Evolutionary conservation across 192 early-diverging fungal genomes (phyloP).

Genomic region (Coemansia sp.): DNA sequence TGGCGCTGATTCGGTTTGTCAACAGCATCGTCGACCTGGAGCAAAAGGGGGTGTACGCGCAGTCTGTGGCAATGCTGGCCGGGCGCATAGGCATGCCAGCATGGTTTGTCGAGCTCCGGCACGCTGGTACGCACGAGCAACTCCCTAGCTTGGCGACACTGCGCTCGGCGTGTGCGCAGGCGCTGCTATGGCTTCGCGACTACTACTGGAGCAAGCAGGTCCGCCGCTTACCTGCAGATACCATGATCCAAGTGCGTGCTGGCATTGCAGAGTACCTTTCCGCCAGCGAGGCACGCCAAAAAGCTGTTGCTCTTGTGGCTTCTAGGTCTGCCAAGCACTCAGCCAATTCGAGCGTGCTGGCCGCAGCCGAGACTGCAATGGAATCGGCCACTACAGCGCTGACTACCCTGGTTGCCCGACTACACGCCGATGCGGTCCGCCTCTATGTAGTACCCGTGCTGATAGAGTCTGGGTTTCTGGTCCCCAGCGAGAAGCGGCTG

Average conservation of each 20-base stretch:
- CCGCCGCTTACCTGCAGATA: slow-evolving; percentile 32
- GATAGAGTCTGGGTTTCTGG: slow-evolving; percentile 57
- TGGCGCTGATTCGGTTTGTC: slow-evolving; percentile 58
- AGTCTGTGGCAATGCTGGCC: slow-evolving; percentile 56
- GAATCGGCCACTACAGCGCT: slow-evolving; percentile 24
- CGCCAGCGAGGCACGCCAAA: slow-evolving; percentile 6
- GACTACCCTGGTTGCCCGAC: slow-evolving; percentile 32
- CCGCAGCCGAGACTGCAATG: background rate
- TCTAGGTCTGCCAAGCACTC: background rate
- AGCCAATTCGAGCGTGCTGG: background rate
- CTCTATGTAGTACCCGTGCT: slow-evolving; percentile 54
- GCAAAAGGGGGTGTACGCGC: slow-evolving; percentile 56
- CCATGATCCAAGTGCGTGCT: slow-evolving; percentile 23
- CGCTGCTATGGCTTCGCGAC: slow-evolving; percentile 57
- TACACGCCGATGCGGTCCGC: slow-evolving; percentile 50
- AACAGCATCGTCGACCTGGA: slow-evolving; percentile 62
- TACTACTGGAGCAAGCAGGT: slow-evolving; percentile 57
- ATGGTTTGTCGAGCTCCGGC: slow-evolving; percentile 69
- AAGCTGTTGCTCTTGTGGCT: background rate
- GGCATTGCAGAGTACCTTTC: slow-evolving; percentile 25
- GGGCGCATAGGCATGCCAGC: slow-evolving; percentile 56
- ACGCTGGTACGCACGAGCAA: slow-evolving; percentile 64
- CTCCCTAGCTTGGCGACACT: slow-evolving; percentile 59
- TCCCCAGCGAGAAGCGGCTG: slow-evolving; percentile 59
- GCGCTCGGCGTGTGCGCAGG: slow-evolving; percentile 55